These are phyloP conservation scores for Bremia lactucae DNA, from an alignment of 352 stramenopile species.

Conservation along the genomic window DNA sequence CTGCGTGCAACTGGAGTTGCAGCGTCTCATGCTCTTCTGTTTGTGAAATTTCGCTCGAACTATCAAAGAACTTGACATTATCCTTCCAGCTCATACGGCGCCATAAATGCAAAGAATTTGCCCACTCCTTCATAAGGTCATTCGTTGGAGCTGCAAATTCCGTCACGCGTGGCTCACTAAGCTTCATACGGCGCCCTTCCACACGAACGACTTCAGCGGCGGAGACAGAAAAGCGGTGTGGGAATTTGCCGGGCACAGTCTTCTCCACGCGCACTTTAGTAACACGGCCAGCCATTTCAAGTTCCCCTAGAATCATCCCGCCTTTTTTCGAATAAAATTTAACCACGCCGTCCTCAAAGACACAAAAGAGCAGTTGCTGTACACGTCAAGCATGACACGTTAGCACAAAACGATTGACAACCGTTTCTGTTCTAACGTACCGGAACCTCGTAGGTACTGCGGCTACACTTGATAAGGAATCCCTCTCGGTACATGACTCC, in stretches of 20 bases:
- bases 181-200: slow-evolving; percentile 70
- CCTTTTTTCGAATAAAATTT: slow-evolving; percentile 69
- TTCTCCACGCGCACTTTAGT: slow-evolving; percentile 76
- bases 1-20: slow-evolving; percentile 41
- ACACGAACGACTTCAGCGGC: slow-evolving; percentile 56
- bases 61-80: slow-evolving; percentile 79
- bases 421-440: slow-evolving; percentile 9
- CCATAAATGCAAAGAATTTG: slow-evolving; percentile 74
- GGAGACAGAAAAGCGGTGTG: slow-evolving; percentile 64
- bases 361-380: slow-evolving; percentile 62
- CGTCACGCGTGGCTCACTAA: slow-evolving; percentile 45
- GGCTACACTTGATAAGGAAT: slow-evolving; percentile 60
- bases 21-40: slow-evolving; percentile 47
- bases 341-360: slow-evolving; percentile 68
- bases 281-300: slow-evolving; percentile 58
- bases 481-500: slow-evolving; percentile 75
- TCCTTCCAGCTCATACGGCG: slow-evolving; percentile 83
- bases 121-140: slow-evolving; percentile 82
- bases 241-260: slow-evolving; percentile 42
- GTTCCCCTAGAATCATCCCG: slow-evolving; percentile 43
- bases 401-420: neutral
- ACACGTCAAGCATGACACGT: slow-evolving; percentile 3
- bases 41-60: slow-evolving; percentile 36
- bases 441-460: slow-evolving; percentile 35
- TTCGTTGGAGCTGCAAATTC: slow-evolving; percentile 63